Conservation (phyloP, 2,329 filamentous ascomycete species). For the Simplicillium sp. region DNA sequence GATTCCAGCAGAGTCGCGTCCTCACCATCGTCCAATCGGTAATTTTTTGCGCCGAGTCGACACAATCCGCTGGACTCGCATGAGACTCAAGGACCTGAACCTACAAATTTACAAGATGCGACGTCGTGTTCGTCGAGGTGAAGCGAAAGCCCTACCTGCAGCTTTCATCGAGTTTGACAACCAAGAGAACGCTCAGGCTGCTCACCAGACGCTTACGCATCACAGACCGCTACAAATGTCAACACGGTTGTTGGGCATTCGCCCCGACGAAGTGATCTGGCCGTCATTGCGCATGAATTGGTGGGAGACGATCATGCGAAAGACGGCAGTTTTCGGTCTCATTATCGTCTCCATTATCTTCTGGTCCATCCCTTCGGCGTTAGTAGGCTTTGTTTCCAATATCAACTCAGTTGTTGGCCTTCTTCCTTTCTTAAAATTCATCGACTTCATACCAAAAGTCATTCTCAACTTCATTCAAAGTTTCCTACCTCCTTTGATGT, state of each 20-base stretch:
- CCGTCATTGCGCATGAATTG: conserved; percentile 71
- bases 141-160: conserved; percentile 58
- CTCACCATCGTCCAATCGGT: conserved; percentile 58
- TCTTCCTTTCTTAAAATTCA: conserved; percentile 31
- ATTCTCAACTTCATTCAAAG: conserved; percentile 50
- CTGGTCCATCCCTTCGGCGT: conserved; percentile 67
- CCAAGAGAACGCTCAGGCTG: conserved; percentile 76
- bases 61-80: conserved; percentile 82
- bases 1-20: conserved; percentile 63
- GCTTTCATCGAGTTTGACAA: conserved; percentile 86
- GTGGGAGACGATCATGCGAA: conserved; percentile 74
- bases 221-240: conserved; percentile 82
- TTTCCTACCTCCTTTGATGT: conserved; percentile 67
- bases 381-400: conserved; percentile 82
- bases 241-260: conserved; percentile 74
- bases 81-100: conserved; percentile 29
- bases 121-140: conserved; percentile 62
- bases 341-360: conserved; percentile 76
- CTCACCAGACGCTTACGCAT: conserved; percentile 79
- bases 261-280: conserved; percentile 82
- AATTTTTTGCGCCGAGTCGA: conserved; percentile 83
- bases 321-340: conserved; percentile 59
- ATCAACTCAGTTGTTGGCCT: conserved; percentile 58
- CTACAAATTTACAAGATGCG: conserved; percentile 52
- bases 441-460: conserved; percentile 20